Base-by-base conservation (phyloP, 1,139 yeast genomes). In the Hemisphaericaspora xylofermentans region DNA sequence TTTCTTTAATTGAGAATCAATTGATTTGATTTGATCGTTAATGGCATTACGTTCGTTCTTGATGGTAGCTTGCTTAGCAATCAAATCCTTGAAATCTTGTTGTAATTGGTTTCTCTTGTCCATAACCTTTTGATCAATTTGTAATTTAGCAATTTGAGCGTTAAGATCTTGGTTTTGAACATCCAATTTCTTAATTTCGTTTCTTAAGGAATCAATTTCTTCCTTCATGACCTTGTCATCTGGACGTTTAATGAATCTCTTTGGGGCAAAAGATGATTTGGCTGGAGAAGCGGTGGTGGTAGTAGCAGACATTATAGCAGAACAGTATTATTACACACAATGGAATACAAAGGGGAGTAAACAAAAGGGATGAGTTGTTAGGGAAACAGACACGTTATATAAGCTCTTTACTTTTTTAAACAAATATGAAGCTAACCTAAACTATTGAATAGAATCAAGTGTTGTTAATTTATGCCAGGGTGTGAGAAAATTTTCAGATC, bases 1-100 rank as follows among this genome's bases (percentile, higher is more conserved):
- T 66, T 84, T 82, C 75, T 88, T 88, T 68, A 88, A 70, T 48
- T 74, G 73, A 47, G 76, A 71, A 56, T 93, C 98, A 51, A 84
- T 66, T 37, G 72, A 67, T 64, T 82, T 84, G 62, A 91, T 78
- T 65, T 84, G 88, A 50, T 84, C 89, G 58, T 79, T 78, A 56
- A 88, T 67, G 41, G 71, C 66, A 55, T 75, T 78, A 68, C 95
- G 80, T 60, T 86, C 82, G 49, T 68, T 65, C 71, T 88, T 88
- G 64, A 82, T 71, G 49, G 76, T 78, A 47, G 82, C 79, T 71
- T 88, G 97, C 65, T 78, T 77, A 60, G 81, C 71, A 44, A 65
- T 59, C 56, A 88, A 74, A 40, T 74, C 76, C 57, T 77, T 80
- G 56, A 88, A 78, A 63, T 85, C 78, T 40, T 72, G 70, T 50